A percentile compares a stretch with the other conserved stretches of the same genome.
Conservation (phyloP, 2,329 filamentous ascomycete species). For the Coleophoma cylindrospora region DNA sequence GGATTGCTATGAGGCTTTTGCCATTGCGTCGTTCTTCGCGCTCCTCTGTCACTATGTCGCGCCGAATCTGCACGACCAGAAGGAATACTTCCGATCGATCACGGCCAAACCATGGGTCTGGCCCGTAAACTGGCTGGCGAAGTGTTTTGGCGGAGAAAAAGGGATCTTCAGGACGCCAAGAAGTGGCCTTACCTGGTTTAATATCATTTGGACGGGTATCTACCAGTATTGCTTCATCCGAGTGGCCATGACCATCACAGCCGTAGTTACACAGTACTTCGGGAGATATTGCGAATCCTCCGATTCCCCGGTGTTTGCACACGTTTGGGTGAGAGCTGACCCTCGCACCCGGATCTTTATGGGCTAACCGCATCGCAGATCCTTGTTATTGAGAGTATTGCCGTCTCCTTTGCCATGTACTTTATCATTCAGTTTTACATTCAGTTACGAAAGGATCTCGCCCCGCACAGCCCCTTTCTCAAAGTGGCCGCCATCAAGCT, state of each 20-base stretch:
- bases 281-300: conserved; percentile 74
- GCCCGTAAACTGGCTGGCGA: conserved; percentile 66
- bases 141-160: conserved; percentile 63
- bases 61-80: conserved; percentile 73
- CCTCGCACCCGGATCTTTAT: background rate
- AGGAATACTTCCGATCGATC: conserved; percentile 71
- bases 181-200: conserved; percentile 87
- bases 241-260: conserved; percentile 72
- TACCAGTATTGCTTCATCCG: conserved; percentile 86
- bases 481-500: conserved; percentile 86
- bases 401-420: conserved; percentile 82
- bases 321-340: conserved; percentile 64
- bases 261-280: conserved; percentile 66
- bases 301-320: conserved; percentile 71
- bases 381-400: conserved; percentile 62
- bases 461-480: conserved; percentile 65
- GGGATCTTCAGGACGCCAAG: conserved; percentile 69
- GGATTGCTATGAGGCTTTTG: conserved; percentile 86
- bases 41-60: conserved; percentile 77
- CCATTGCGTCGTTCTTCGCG: conserved; percentile 82
- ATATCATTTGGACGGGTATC: conserved; percentile 75
- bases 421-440: conserved; percentile 84
- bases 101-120: conserved; percentile 68
- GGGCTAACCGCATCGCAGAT: conserved; percentile 35
- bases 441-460: conserved; percentile 65